Base-by-base conservation (phyloP, 768 basidiomycete species). In the Macrolepiota dolichaula region DNA sequence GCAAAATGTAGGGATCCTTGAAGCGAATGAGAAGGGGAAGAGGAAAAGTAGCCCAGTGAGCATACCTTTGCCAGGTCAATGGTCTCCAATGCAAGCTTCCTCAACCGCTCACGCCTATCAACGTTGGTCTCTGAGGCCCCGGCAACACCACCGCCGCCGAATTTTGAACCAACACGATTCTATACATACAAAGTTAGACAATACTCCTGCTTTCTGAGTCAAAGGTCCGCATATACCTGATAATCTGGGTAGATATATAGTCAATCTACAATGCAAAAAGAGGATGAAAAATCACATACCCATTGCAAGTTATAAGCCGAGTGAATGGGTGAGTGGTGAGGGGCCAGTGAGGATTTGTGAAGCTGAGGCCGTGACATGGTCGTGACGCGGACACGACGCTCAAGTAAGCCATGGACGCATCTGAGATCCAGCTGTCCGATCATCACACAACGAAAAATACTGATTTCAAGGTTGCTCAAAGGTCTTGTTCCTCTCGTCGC, bases 131-230 rank as follows among this genome's bases (percentile, higher is more conserved):
- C 97, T 24, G 91, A 93, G 12, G 91, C 93, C 35, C 96, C 94
- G 42, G 96, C 96, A 56, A 96, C 92, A 79, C 94, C 95, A 71
- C 94, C 95, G 50, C 95, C 94, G 62, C 95, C 94, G 68, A 97
- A 97, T 74, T 96, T 97, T 55, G 91, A 93, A 25, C 94, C 94
- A 35, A 96, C 94, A 66, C 94, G 92, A 80, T 95, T 96, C 91
- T 96, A 68, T n/a, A 49, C 50, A 68, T n/a, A 49, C 50, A 54
- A 51, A 22, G 24, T 59, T 24, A 55, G 25, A 25, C 4, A 19
- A 2, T 4, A 40, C 51, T 13, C 38, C 35, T 35, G 12, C 22
- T 40, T n/a, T n/a, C n/a, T 17, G 32, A 44, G 13, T 55, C 5
- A 56, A 44, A n/a, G 49, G 54, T 51, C 2, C 12, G 19, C 51